Evolutionary conservation across 2,329 filamentous ascomycete species (phyloP).

Genomic region (Ophiostoma angusticollis): DNA sequence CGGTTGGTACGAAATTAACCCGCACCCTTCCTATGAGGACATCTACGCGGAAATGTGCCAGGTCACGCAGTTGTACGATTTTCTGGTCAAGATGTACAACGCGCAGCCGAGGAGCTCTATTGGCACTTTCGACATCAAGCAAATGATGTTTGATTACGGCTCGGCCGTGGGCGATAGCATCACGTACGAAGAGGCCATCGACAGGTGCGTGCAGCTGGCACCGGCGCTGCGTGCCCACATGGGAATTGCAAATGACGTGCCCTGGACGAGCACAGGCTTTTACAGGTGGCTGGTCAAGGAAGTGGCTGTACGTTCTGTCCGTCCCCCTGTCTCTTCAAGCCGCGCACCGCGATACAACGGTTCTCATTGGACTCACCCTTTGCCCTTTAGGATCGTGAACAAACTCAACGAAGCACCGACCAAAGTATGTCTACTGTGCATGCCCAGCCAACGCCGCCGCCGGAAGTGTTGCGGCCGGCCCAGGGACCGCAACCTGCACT

Average conservation of each 20-base stretch:
- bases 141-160: slow-evolving; percentile 34
- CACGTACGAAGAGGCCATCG: slow-evolving; percentile 34
- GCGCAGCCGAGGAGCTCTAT: slow-evolving; percentile 17
- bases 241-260: slow-evolving; percentile 25
- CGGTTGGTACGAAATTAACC: slow-evolving; percentile 57
- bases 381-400: too few relatives aligned
- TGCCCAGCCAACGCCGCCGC: too few relatives aligned
- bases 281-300: slow-evolving; percentile 33
- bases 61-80: slow-evolving; percentile 52
- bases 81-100: slow-evolving; percentile 43
- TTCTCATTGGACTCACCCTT: neutral
- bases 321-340: neutral
- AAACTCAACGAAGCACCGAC: too few relatives aligned
- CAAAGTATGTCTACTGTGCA: too few relatives aligned
- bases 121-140: slow-evolving; percentile 18
- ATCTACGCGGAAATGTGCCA: slow-evolving; percentile 49
- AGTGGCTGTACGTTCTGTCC: slow-evolving; percentile 24
- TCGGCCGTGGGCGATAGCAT: slow-evolving; percentile 39
- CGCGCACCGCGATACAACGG: too few relatives aligned
- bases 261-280: slow-evolving; percentile 35
- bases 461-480: too few relatives aligned
- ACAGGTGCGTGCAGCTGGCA: slow-evolving; percentile 35
- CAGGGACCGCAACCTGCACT: too few relatives aligned
- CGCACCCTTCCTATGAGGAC: slow-evolving; percentile 40
- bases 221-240: slow-evolving; percentile 41